Evolutionary conservation across 768 basidiomycete genomes (phyloP).

Genomic region (Amanita polypyramis): DNA sequence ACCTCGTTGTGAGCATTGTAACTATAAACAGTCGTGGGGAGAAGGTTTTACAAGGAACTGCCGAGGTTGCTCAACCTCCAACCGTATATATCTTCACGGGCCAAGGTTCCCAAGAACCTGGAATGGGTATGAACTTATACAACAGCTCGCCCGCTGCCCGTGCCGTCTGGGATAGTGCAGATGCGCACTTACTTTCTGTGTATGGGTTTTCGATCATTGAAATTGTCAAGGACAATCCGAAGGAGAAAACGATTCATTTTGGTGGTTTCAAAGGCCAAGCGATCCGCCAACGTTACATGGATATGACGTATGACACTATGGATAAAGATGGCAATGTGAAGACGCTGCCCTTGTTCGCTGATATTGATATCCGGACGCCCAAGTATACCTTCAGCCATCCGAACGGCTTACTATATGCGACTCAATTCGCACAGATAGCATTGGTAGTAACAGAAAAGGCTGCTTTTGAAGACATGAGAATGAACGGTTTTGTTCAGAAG

Average conservation of each 20-base stretch:
- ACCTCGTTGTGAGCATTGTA: constrained; percentile 84
- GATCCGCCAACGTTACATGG: constrained; percentile 99
- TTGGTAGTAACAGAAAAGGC: constrained; percentile 98
- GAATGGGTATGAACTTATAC: constrained; percentile 99
- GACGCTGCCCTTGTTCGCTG: constrained; percentile 91
- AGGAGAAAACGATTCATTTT: constrained; percentile 97
- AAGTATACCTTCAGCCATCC: constrained; percentile 99
- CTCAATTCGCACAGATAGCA: constrained; percentile 98
- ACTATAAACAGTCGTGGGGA: constrained; percentile 79
- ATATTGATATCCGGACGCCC: constrained; percentile 90
- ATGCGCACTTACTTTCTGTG: constrained; percentile 84
- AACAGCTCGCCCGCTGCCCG: constrained; percentile 86
- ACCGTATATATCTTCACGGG: constrained; percentile 98
- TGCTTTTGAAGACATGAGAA: constrained; percentile 96
- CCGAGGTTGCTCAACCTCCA: constrained; percentile 85
- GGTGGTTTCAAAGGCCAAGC: constrained; percentile 99
- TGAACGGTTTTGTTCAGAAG: constrained; percentile 89
- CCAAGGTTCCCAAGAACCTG: constrained; percentile 94
- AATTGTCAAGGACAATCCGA: constrained; percentile 97
- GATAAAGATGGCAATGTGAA: constrained; percentile 95
- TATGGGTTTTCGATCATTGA: constrained; percentile 99
- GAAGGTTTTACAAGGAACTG: constrained; percentile 86
- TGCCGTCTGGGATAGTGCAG: constrained; percentile 95
- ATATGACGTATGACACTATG: constrained; percentile 96
- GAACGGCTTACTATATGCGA: constrained; percentile 89